A percentile compares a stretch with the other conserved stretches of the same genome.
Conservation (phyloP, 257 asterid genomes). For the Perilla frutescens region DNA sequence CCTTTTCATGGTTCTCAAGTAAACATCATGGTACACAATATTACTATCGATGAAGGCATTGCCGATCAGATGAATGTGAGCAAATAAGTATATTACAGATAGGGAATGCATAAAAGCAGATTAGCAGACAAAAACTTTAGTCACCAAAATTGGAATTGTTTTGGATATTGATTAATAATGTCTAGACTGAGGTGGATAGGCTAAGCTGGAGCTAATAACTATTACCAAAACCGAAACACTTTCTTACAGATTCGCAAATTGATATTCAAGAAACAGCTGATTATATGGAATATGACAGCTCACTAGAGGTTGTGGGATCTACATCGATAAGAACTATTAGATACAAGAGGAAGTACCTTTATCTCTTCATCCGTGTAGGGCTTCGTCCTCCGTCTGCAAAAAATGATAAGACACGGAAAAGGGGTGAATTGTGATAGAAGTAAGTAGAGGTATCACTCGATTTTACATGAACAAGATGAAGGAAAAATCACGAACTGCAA, state of each 20-base stretch:
- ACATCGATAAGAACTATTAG: constrained; percentile 15
- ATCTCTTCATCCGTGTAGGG: constrained; percentile 88
- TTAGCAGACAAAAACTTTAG: background rate
- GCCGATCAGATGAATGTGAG: constrained; percentile 3
- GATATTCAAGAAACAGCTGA: constrained; percentile 2
- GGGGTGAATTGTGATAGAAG: constrained; percentile 26
- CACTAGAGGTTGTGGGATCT: background rate
- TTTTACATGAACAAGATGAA: no score
- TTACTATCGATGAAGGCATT: background rate
- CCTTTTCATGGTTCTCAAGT: background rate
- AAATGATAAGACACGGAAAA: constrained; percentile 29
- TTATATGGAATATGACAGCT: constrained; percentile 7
- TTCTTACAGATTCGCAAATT: background rate
- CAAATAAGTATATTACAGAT: background rate
- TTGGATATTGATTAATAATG: constrained; percentile 1
- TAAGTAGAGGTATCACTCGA: no score
- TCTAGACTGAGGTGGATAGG: background rate
- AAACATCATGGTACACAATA: background rate
- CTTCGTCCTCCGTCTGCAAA: constrained; percentile 66
- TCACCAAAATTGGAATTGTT: background rate
- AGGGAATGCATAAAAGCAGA: background rate
- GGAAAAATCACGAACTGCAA: no score
- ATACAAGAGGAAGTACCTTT: constrained; percentile 60
- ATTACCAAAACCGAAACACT: background rate
- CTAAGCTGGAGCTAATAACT: background rate